A percentile compares a stretch with the other conserved stretches of the same genome.
phyloP scores from a whole-genome alignment of 495 filamentous ascomycete species.

The Hypoxylon crocopeplum region DNA sequence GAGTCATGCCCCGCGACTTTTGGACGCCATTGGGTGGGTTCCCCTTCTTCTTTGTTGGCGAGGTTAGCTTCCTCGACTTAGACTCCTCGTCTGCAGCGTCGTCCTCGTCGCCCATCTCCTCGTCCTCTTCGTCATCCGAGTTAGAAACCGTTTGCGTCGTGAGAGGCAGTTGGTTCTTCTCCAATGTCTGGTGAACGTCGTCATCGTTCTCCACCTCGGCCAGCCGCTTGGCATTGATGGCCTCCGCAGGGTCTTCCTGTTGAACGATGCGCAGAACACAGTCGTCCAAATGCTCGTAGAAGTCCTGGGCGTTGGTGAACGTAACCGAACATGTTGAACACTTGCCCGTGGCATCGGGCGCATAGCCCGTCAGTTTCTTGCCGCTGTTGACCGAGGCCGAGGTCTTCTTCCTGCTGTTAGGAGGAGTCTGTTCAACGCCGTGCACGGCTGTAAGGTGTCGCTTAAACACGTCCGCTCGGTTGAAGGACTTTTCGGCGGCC shows the following conservation, averaged over 20 bases:
- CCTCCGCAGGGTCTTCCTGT: slow-evolving; percentile 94
- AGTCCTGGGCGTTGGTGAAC: slow-evolving; percentile 94
- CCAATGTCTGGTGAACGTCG: slow-evolving; percentile 81
- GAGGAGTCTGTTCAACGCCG: slow-evolving; percentile 92
- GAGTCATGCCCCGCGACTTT: slow-evolving; percentile 64
- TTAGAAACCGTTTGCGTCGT: slow-evolving; percentile 62
- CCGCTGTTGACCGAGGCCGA: slow-evolving; percentile 42
- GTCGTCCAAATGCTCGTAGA: slow-evolving; percentile 99
- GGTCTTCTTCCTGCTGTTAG: slow-evolving; percentile 86
- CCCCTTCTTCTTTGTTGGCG: slow-evolving; percentile 43
- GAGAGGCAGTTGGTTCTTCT: slow-evolving; percentile 75
- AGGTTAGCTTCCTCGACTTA: slow-evolving; percentile 38
- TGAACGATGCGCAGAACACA: slow-evolving; percentile 97
- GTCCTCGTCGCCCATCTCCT: slow-evolving; percentile 65
- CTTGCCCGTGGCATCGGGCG: slow-evolving; percentile 83
- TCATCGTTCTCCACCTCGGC: slow-evolving; percentile 83
- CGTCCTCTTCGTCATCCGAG: slow-evolving; percentile 69
- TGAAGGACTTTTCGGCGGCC: slow-evolving; percentile 96
- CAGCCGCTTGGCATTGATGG: slow-evolving; percentile 88
- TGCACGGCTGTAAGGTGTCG: slow-evolving; percentile 94
- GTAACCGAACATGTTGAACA: slow-evolving; percentile 93
- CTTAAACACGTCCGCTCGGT: slow-evolving; percentile 98
- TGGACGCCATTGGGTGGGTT: slow-evolving; percentile 58
- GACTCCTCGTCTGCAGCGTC: slow-evolving; percentile 48
- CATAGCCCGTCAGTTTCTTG: slow-evolving; percentile 68